Base-by-base conservation (phyloP, 768 basidiomycete genomes). In the Phlebiopsis flavidoalba region DNA sequence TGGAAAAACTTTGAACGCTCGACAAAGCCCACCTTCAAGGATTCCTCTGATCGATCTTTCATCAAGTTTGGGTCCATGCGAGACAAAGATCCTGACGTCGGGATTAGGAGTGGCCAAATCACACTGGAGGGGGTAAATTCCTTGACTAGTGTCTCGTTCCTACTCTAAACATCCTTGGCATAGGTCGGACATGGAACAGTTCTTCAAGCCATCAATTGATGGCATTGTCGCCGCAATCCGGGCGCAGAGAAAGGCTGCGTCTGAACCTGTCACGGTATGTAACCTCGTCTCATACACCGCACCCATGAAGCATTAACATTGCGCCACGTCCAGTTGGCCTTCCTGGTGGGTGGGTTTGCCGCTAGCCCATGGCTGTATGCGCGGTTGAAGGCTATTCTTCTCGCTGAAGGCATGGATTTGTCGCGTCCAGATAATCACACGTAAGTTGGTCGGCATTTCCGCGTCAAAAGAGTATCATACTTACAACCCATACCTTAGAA, bases 11-110 rank as follows among this genome's bases (percentile, higher is more conserved):
- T 80, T 43, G 77, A 79, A 59, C 69, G 69, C 60, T 69, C 70
- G 8, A 71, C 76, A 35, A 80, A 80, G 62, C 70, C 75, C 14
- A 79, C 75, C n/a, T 80, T 80, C 61, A 81, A 74, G 26, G 71
- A 70, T 54, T 68, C 67, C 0, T 67, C 71, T 14, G 74, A 76
- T 49, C 69, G 76, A 0, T 75, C 72, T 15, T 81, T 75, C 60
- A 73, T 71, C 35, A 79, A 71, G 46, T 77, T 81, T 52, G 78
- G 80, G n/a, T 76, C 72, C 3, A 66, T 72, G 37, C 67, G 74
- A 1, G 75, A 76, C 56, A 73, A 67, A 49, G 79, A 80, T 61
- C 69, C 68, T 0, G 66, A 71, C 57, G 70, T 71, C 26, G 76
- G 73, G 21, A 76, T 80, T 53, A 70, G 72, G 26, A 71, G 70